These are phyloP conservation scores for Sequoia sempervirens DNA, from an alignment of 75 land plant genomes.

Conservation along the genomic window DNA sequence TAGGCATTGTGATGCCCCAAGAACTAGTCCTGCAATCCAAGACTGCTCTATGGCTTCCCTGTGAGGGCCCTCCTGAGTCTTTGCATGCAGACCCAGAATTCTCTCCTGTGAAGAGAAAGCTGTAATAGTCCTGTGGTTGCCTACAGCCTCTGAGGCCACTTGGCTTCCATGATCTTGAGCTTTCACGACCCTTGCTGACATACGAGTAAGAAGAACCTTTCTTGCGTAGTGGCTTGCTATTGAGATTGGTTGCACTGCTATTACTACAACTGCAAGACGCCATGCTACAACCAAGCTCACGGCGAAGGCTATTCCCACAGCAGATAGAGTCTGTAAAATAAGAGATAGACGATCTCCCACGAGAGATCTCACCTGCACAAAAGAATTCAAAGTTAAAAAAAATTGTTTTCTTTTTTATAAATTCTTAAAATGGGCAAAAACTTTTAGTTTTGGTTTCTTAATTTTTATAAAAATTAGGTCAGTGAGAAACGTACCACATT, in stretches of 20 bases:
- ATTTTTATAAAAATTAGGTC: no score
- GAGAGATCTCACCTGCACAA: conserved; percentile 55
- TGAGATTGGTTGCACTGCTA: conserved; percentile 72
- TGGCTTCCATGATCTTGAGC: conserved; percentile 61
- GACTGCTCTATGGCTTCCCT: conserved; percentile 43
- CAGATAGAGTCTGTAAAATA: conserved; percentile 58
- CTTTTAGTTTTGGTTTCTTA: no score
- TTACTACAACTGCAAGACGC: conserved; percentile 74
- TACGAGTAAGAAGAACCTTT: conserved; percentile 45
- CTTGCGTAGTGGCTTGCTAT: conserved; percentile 58
- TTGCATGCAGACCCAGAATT: conserved; percentile 46
- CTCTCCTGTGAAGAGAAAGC: conserved; percentile 72
- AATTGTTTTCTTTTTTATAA: no score
- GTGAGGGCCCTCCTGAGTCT: conserved; percentile 38
- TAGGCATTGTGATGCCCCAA: conserved; percentile 46
- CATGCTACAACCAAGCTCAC: conserved; percentile 69
- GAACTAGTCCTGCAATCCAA: conserved; percentile 61
- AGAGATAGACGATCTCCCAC: conserved; percentile 70
- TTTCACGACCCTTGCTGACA: conserved; percentile 50
- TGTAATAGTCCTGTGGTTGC: conserved; percentile 70
- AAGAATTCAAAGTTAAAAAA: no score
- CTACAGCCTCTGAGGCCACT: conserved; percentile 77
- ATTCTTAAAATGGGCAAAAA: neutral
- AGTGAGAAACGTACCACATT: conserved; percentile 35
- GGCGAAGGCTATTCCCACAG: conserved; percentile 48